Percentiles rank a stretch among this genome's conserved stretches.
phyloP scores from a whole-genome alignment of 805 yeast species.

The Candida incommunis region DNA sequence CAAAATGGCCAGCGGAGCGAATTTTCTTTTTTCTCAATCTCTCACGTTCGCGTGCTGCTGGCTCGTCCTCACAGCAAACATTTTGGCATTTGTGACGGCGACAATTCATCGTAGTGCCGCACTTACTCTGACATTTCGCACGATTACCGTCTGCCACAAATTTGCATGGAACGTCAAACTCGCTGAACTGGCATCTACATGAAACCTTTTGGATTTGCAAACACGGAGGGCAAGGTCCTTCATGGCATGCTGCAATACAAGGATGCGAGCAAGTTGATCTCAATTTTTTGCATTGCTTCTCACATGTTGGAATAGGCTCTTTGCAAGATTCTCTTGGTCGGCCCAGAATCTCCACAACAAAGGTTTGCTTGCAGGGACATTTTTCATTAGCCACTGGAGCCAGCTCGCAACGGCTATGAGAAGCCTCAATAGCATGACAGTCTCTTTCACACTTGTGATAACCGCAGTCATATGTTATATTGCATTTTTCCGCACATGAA shows the following conservation, averaged over 20 bases:
- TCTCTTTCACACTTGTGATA: conserved; percentile 34
- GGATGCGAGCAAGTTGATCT: conserved; percentile 53
- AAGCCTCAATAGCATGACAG: conserved; percentile 40
- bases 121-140: conserved; percentile 57
- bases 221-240: conserved; percentile 65
- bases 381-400: conserved; percentile 45
- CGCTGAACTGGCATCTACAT: conserved; percentile 45
- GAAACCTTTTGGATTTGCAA: conserved; percentile 32
- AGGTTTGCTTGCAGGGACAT: conserved; percentile 71
- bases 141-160: conserved; percentile 33
- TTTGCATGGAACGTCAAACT: conserved; percentile 50
- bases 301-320: conserved; percentile 73
- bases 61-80: conserved; percentile 59
- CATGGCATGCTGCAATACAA: conserved; percentile 62
- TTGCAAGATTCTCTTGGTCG: conserved; percentile 43
- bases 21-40: conserved; percentile 32
- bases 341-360: conserved; percentile 25
- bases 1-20: conserved; percentile 29
- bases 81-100: conserved; percentile 63
- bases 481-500: conserved; percentile 32
- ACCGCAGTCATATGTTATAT: conserved; percentile 46
- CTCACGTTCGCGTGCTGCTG: conserved; percentile 42
- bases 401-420: conserved; percentile 38
- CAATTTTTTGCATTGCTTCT: conserved; percentile 43
- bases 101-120: conserved; percentile 64